phyloP scores from a whole-genome alignment of 148 eudicot species.

The Beta vulgaris region DNA sequence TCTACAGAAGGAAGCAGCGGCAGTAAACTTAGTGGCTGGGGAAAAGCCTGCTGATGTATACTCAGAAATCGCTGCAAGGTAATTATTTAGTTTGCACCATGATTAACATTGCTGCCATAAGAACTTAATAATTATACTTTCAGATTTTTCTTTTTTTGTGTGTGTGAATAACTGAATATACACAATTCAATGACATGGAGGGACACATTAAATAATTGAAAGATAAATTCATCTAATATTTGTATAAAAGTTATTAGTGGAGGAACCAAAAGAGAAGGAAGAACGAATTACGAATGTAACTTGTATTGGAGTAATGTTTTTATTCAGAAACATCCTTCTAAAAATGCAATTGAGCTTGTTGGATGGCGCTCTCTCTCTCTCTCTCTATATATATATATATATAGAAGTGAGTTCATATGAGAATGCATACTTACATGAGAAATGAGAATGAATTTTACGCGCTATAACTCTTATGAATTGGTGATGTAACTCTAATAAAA shows the following conservation, averaged over 20 bases:
- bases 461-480: too few species aligned
- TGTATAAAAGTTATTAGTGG: background rate
- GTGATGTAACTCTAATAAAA: too few species aligned
- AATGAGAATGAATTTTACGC: too few species aligned
- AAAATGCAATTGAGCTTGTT: background rate
- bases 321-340: background rate
- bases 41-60: slow-evolving; percentile 88
- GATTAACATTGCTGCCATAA: background rate
- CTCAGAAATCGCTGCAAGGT: slow-evolving; percentile 88
- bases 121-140: slow-evolving; percentile 3
- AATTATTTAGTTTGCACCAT: slow-evolving; percentile 27
- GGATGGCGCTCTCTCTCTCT: background rate
- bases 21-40: slow-evolving; percentile 83
- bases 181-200: slow-evolving; percentile 5
- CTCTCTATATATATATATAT: too few species aligned
- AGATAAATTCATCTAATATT: background rate
- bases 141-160: background rate
- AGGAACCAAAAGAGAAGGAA: background rate
- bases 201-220: background rate
- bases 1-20: slow-evolving; percentile 79
- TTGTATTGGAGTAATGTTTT: background rate
- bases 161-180: too few species aligned
- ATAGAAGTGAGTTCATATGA: too few species aligned
- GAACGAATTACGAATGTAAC: background rate
- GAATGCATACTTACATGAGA: too few species aligned